phyloP scores from a whole-genome alignment of 257 asterid genomes.

The Jacaranda copaia region DNA sequence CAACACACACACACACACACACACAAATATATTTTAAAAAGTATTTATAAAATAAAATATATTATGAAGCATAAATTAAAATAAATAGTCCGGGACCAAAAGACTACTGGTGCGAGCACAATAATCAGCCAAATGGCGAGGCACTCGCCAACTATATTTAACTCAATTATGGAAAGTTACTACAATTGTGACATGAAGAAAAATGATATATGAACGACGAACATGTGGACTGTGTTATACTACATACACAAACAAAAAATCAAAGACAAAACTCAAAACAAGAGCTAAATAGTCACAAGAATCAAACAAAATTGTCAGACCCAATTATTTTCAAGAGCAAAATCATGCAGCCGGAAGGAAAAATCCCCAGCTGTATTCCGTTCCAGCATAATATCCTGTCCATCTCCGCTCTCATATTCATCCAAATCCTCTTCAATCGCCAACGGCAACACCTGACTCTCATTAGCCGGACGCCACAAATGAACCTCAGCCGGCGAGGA shows the following conservation, averaged over 20 bases:
- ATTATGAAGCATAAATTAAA: too few relatives aligned
- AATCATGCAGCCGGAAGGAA: constrained; percentile 74
- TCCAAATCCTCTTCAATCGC: constrained; percentile 34
- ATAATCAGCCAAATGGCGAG: too few relatives aligned
- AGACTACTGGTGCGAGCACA: too few relatives aligned
- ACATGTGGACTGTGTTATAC: too few relatives aligned
- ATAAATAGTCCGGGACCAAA: too few relatives aligned
- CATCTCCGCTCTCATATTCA: constrained; percentile 38
- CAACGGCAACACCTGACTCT: not conserved
- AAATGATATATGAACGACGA: too few relatives aligned
- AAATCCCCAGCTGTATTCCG: constrained; percentile 84
- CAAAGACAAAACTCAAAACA: not conserved
- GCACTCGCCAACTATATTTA: too few relatives aligned
- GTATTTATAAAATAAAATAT: too few relatives aligned
- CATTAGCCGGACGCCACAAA: constrained; percentile 19
- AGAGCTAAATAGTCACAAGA: not conserved
- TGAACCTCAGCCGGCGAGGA: constrained; percentile 41
- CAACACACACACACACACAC: too few relatives aligned
- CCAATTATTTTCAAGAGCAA: constrained; percentile 69
- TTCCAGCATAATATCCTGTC: constrained; percentile 46
- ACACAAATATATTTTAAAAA: too few relatives aligned
- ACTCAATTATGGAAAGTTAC: too few relatives aligned
- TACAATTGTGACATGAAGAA: too few relatives aligned
- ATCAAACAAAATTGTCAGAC: constrained; percentile 44
- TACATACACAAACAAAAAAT: not conserved